Base-by-base conservation (phyloP, 2,329 filamentous ascomycete species). In the Pyrenochaeta sp. region DNA sequence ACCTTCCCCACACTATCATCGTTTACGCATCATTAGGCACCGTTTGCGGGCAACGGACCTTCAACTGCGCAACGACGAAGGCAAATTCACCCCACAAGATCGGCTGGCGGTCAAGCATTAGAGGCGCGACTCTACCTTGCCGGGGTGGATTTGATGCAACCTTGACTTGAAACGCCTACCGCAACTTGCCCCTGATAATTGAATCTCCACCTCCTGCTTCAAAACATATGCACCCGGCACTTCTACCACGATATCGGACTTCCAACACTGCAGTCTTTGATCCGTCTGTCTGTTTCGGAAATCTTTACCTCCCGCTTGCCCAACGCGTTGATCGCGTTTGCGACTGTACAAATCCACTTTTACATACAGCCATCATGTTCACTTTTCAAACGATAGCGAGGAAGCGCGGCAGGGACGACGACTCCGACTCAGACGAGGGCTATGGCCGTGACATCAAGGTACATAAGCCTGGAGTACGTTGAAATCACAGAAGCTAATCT, bases 351-450 rank as follows among this genome's bases (percentile, higher is more conserved):
- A 42, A 30, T 47, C 30, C 32, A 49, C 36, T 57, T 51, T 45
- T 56, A 36, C 57, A 62, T 40, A 55, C 47, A 54, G 27, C 45
- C 57, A 59, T 30, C 49, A 77, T 77, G 74, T 68, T 75, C 50
- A 59, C 69, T 56, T 73, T 73, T 60, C 70, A 73, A 10, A 60
- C 62, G 39, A 68, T 67, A 66, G 59, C 54, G 53, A 62, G 65
- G 52, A 75, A 77, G 64, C 72, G 75, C 36, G 62, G 64, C 13
- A 65, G 75, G 50, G 75, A 75, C 27, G 71, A 73, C 58, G 74
- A 75, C 50, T 73, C 69, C 6, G 72, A 76, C 49, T 68, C 62
- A 10, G 73, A 73, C 8, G 68, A 63, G 22, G 75, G 74, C 4
- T 71, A 75, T 12, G 72, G 72, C 40, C 63, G 68, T 40, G 70